Evolutionary conservation across 1,139 yeast genomes (phyloP), one percentile per base, ranked within the genome.

Genomic region (Ogataea hybrid): DNA sequence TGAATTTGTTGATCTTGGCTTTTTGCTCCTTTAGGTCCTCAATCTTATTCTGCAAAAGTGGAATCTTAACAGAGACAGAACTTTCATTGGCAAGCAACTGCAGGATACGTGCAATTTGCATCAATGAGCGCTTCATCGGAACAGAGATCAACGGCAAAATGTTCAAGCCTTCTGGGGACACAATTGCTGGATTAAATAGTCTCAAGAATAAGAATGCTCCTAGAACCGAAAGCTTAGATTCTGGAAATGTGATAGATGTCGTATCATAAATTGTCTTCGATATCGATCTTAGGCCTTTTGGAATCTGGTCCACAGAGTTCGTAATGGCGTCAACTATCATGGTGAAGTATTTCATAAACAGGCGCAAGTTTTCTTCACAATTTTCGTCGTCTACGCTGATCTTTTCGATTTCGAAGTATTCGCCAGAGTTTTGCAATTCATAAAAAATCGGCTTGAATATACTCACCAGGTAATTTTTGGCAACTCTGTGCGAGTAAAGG

Each of bases 41-140:
- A 32, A 59, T 59, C 42, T 69, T 65, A 2, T 67, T 44, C 17
- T 63, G 63, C 34, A 84, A 58, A 1, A 78, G 65, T 2, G 84
- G 81, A 79, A 87, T 78, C 58, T 77, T 83, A 21, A 80, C 64
- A 14, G 81, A 67, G 2, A 71, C 66, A 32, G 75, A 67, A 0
- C 89, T 70, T 6, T 88, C 90, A 56, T 92, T 92, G 0, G 96
- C 97, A 68, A 90, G 75, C 53, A 84, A 81, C 65, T 92, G 98
- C 33, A 90, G 68, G 23, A 86, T 81, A 56, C 89, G 87, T 4
- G 96, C 97, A 35, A 92, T n/a, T n/a, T n/a, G n/a, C n/a, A n/a
- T n/a, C n/a, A 87, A 71, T 1, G 89, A 77, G 50, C 96, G 72
- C 51, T 89, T 83, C 9, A 82, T 79, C 27, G 69, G 73, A n/a